These are phyloP conservation scores for Rhynchospora tenuis DNA, from an alignment of 176 grass and related monocot species.

Conservation along the genomic window DNA sequence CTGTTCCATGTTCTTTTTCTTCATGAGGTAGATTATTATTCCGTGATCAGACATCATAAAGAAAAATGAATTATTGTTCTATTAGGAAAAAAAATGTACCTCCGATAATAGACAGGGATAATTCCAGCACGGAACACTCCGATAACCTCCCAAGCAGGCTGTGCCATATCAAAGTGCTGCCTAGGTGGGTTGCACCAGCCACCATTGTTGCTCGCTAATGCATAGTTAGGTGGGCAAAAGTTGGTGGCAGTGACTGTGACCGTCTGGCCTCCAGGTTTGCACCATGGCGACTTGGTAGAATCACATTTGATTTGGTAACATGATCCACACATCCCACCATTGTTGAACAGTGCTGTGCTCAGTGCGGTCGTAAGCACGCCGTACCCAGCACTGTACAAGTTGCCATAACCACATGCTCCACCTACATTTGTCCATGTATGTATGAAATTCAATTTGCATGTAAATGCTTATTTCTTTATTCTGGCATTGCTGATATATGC, in stretches of 20 bases:
- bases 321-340: slow-evolving; percentile 38
- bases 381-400: slow-evolving; percentile 45
- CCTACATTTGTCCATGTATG: slow-evolving; percentile 20
- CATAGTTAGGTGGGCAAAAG: slow-evolving; percentile 64
- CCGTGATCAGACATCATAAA: not conserved
- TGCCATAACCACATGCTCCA: slow-evolving; percentile 56
- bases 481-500: no score
- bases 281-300: slow-evolving; percentile 27
- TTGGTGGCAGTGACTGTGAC: slow-evolving; percentile 59
- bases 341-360: slow-evolving; percentile 40
- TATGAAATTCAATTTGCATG: not conserved
- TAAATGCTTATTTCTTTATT: not conserved
- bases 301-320: slow-evolving; percentile 55
- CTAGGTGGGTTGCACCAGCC: slow-evolving; percentile 78
- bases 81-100: slow-evolving; percentile 10
- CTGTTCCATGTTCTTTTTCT: not conserved
- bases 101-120: slow-evolving; percentile 48
- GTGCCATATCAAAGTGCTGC: slow-evolving; percentile 73
- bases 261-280: slow-evolving; percentile 23
- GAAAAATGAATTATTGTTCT: not conserved
- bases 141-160: slow-evolving; percentile 70
- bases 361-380: slow-evolving; percentile 26
- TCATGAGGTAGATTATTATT: not conserved
- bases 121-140: slow-evolving; percentile 58
- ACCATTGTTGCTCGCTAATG: slow-evolving; percentile 31